A percentile compares a stretch with the other conserved stretches of the same genome.
These are phyloP conservation scores for Auricularia heimuer DNA, from an alignment of 768 basidiomycete species.

Conservation along the genomic window DNA sequence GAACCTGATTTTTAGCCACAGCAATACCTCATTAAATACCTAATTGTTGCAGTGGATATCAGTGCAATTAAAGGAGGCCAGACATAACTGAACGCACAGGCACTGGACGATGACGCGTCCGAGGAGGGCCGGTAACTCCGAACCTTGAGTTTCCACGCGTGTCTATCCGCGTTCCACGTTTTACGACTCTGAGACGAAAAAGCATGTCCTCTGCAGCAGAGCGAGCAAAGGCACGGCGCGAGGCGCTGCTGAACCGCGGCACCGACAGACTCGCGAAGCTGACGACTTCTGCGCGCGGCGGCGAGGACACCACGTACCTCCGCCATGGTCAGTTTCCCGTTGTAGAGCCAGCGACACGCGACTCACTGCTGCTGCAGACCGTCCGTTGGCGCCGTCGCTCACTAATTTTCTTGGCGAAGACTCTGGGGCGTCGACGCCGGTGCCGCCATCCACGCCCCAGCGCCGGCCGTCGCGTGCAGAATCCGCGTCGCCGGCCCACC, in stretches of 20 bases:
- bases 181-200: not conserved
- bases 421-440: not conserved
- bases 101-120: too few species aligned
- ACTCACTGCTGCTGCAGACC: not conserved
- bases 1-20: too few species aligned
- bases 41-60: too few species aligned
- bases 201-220: not conserved
- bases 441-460: not conserved
- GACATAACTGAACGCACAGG: too few species aligned
- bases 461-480: not conserved
- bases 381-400: not conserved
- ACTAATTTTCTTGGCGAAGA: slow-evolving; percentile 1
- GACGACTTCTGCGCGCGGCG: slow-evolving; percentile 1
- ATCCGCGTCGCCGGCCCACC: not conserved
- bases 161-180: not conserved
- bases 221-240: not conserved
- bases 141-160: too few species aligned
- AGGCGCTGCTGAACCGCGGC: slow-evolving; percentile 1
- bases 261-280: not conserved
- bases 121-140: too few species aligned
- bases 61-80: too few species aligned
- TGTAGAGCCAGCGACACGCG: not conserved
- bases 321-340: not conserved
- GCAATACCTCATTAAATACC: too few species aligned
- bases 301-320: not conserved